These are phyloP conservation scores for Mycena belliarum DNA, from an alignment of 768 basidiomycete genomes.

Conservation along the genomic window DNA sequence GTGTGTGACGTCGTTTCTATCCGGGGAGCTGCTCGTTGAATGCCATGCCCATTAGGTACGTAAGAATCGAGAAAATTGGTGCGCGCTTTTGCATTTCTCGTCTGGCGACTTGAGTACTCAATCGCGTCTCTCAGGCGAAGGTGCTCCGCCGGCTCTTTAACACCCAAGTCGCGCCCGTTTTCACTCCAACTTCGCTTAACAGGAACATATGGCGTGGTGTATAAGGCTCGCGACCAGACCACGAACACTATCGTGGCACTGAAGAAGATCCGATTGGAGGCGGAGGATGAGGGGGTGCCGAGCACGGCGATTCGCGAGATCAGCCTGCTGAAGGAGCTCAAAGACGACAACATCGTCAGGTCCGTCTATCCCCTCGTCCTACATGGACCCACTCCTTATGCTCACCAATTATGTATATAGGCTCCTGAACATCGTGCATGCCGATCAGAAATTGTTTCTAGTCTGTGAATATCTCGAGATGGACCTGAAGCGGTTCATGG, in stretches of 20 bases:
- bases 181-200: constrained; percentile 15
- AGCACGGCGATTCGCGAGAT: constrained; percentile 98
- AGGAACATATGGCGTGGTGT: constrained; percentile 99
- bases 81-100: constrained; percentile 41
- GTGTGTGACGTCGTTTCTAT: constrained; percentile 31
- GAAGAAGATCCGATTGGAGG: constrained; percentile 98
- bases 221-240: constrained; percentile 86
- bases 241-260: constrained; percentile 88
- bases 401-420: constrained; percentile 45
- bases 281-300: constrained; percentile 98
- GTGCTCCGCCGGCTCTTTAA: constrained; percentile 25
- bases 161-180: constrained; percentile 13
- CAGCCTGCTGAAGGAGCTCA: constrained; percentile 93
- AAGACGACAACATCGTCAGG: constrained; percentile 96
- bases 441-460: constrained; percentile 95
- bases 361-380: constrained; percentile 34
- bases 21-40: not conserved
- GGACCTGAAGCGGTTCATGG: constrained; percentile 97
- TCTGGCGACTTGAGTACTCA: constrained; percentile 16
- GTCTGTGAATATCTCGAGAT: constrained; percentile 98
- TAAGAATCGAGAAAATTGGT: constrained; percentile 99
- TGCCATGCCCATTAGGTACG: constrained; percentile 61
- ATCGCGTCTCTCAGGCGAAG: constrained; percentile 41
- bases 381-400: not conserved
- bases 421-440: constrained; percentile 93